Percentiles rank a stretch among this genome's conserved stretches.
Conservation (phyloP, 352 stramenopile species). For the Pythium aquatile region DNA sequence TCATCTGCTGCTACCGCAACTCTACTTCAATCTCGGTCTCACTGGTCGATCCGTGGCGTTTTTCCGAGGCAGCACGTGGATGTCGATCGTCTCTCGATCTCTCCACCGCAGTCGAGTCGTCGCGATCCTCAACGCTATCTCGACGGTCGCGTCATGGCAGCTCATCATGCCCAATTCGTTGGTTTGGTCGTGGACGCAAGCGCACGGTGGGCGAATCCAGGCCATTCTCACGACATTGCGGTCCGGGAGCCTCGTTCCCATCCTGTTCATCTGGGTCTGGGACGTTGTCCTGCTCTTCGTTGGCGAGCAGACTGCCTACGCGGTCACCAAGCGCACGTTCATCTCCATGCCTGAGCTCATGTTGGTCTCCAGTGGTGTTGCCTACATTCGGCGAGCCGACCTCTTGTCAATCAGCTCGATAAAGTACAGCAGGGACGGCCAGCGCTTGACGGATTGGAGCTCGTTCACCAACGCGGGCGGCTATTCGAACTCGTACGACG, state of each 20-base stretch:
- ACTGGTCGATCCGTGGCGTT: not conserved
- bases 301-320: conserved; percentile 1
- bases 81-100: conserved; percentile 19
- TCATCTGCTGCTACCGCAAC: conserved; percentile 8
- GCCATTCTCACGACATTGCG: conserved; percentile 4
- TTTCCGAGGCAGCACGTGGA: conserved; percentile 14
- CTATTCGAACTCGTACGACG: conserved; percentile 11
- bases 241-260: conserved; percentile 1
- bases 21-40: conserved; percentile 9
- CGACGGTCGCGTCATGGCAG: conserved; percentile 16
- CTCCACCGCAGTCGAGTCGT: conserved; percentile 13
- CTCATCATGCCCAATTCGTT: conserved; percentile 21
- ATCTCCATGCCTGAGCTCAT: conserved; percentile 1
- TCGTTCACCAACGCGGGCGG: not conserved
- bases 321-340: conserved; percentile 8
- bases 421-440: conserved; percentile 7
- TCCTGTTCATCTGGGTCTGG: conserved; percentile 13
- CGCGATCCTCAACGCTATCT: conserved; percentile 1
- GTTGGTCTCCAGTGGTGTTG: not conserved
- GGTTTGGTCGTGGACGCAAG: conserved; percentile 18
- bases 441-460: not conserved
- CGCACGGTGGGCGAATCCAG: not conserved
- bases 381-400: not conserved
- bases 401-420: conserved; percentile 4
- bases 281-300: conserved; percentile 6